Base-by-base conservation (phyloP, 1,284 basidiomycete species). In the Marasmius oreades region DNA sequence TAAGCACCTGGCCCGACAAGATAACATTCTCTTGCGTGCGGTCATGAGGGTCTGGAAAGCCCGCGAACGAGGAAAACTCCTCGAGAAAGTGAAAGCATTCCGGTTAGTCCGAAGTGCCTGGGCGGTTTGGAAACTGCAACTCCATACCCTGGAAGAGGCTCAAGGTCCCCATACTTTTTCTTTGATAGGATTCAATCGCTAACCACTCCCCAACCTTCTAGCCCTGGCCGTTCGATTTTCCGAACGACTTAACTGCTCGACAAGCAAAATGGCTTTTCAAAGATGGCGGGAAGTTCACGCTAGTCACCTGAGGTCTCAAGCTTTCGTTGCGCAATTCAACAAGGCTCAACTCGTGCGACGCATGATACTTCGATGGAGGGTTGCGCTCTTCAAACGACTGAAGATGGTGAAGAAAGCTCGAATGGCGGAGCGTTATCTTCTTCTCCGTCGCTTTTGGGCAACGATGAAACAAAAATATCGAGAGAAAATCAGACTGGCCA, bases 1-100 rank as follows among this genome's bases (percentile, higher is more conserved):
- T 56, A 86, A 83, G 58, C 80, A 88, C 63, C 57, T 83, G 18
- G 71, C 74, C 39, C 78, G 84, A 42, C 86, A 85, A 65, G 84
- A 91, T 63, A 77, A 77, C 52, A 73, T 86, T 20, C 75, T 91
- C 8, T 61, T 89, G 34, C 79, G 81, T 45, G 89, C 85, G 20
- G 73, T 89, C 36, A 70, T 81, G 62, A 77, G 85, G 50, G 81
- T 91, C 18, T 90, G 90, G 89, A 84, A 82, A 63, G 85, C 87
- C 26, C 82, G 82, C 48, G 86, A 87, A 66, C 80, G 85, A 16
- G 86, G 86, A 18, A 73, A 72, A 52, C 75, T 85, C 22, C 74
- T 91, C 10, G 80, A 82, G 60, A 77, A 81, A 45, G 80, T 86
- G 26, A 77, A 75, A 57, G 69, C 73, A 4, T 61, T 73, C 12